phyloP scores from a whole-genome alignment of 495 filamentous ascomycete species.

The Daldinia vernicosa region DNA sequence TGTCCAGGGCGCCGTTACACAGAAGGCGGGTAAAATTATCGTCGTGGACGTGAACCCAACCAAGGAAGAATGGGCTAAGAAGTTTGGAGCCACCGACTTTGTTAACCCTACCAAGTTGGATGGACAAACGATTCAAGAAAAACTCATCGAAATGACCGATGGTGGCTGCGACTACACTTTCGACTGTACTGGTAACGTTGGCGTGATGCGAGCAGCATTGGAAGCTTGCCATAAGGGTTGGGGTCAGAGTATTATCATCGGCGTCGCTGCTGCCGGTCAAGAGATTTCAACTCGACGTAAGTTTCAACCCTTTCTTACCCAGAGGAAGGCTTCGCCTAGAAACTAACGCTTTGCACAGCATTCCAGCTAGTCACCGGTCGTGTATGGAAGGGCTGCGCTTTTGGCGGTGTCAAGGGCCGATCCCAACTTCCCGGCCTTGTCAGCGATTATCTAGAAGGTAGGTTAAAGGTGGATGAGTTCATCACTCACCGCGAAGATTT shows the following conservation, averaged over 20 bases:
- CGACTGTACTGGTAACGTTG: slow-evolving; percentile 97
- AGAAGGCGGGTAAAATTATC: slow-evolving; percentile 88
- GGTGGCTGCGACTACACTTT: slow-evolving; percentile 99
- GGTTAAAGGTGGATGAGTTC: slow-evolving; percentile 98
- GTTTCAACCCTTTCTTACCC: slow-evolving; percentile 50
- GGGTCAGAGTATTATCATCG: slow-evolving; percentile 98
- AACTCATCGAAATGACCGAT: slow-evolving; percentile 98
- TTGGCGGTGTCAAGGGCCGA: slow-evolving; percentile 97
- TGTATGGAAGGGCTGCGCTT: slow-evolving; percentile 97
- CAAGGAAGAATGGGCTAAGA: slow-evolving; percentile 91
- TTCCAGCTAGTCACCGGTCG: slow-evolving; percentile 99
- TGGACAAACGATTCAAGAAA: slow-evolving; percentile 83
- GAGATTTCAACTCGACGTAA: slow-evolving; percentile 95
- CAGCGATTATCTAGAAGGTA: slow-evolving; percentile 85
- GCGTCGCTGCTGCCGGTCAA: slow-evolving; percentile 96
- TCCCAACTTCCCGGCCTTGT: slow-evolving; percentile 90
- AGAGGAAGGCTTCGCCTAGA: slow-evolving; percentile 3
- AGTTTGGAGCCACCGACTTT: slow-evolving; percentile 97
- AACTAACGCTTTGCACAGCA: slow-evolving; percentile 63
- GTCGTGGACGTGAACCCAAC: slow-evolving; percentile 92
- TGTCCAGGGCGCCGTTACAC: slow-evolving; percentile 91
- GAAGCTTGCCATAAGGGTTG: slow-evolving; percentile 99
- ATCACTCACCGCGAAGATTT: slow-evolving; percentile 94
- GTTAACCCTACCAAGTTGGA: slow-evolving; percentile 88
- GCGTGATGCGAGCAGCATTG: slow-evolving; percentile 93